phyloP scores from a whole-genome alignment of 2,329 filamentous ascomycete genomes.

The Xylaria hypoxylon region DNA sequence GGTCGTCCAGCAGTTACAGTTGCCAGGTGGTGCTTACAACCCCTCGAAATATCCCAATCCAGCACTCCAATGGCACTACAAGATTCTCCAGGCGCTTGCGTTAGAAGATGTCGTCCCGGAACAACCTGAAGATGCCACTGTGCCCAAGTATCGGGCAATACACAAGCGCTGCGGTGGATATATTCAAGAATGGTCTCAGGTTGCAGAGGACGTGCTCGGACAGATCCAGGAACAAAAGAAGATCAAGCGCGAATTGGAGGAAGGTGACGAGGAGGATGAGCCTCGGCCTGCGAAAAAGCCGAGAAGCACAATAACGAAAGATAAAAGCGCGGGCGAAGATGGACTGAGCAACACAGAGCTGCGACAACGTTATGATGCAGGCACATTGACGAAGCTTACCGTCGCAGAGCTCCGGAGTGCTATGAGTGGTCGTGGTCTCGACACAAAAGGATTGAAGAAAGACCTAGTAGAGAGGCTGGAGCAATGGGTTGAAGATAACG shows the following conservation, averaged over 20 bases:
- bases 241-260: constrained; percentile 64
- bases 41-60: constrained; percentile 92
- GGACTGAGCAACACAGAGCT: constrained; percentile 61
- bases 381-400: constrained; percentile 64
- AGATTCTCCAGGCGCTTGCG: constrained; percentile 89
- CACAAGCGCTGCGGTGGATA: constrained; percentile 86
- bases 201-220: constrained; percentile 68
- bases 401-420: constrained; percentile 65
- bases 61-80: constrained; percentile 95
- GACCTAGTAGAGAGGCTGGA: constrained; percentile 67
- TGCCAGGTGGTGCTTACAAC: constrained; percentile 87
- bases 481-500: constrained; percentile 65
- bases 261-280: constrained; percentile 52
- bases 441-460: constrained; percentile 63
- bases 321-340: constrained; percentile 48
- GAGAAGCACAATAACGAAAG: constrained; percentile 51
- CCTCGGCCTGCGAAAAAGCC: constrained; percentile 60
- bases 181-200: constrained; percentile 79
- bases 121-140: constrained; percentile 78
- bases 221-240: constrained; percentile 54
- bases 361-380: constrained; percentile 58
- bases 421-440: constrained; percentile 60
- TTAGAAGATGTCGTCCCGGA: constrained; percentile 91
- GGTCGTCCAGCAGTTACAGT: constrained; percentile 85
- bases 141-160: constrained; percentile 88